These are phyloP conservation scores for Quercus lobata DNA, from an alignment of 331 rosid genomes.

Conservation along the genomic window DNA sequence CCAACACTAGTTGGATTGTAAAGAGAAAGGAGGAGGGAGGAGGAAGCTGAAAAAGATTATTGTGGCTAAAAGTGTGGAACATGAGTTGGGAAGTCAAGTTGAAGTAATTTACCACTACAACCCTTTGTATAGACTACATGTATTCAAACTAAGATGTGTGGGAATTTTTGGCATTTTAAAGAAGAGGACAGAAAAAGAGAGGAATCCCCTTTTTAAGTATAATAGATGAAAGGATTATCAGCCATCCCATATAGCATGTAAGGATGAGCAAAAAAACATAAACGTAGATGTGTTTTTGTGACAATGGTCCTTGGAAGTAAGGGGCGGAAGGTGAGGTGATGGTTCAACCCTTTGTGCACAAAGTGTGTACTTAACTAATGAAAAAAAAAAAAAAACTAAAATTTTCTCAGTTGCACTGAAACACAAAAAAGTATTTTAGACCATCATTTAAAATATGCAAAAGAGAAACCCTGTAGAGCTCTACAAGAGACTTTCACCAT, in stretches of 20 bases:
- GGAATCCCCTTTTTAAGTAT: too few species aligned
- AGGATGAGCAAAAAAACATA: not conserved
- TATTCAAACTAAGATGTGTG: too few species aligned
- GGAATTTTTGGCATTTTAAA: too few species aligned
- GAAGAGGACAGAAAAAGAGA: too few species aligned
- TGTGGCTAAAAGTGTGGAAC: too few species aligned
- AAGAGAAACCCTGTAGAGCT: not conserved
- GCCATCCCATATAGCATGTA: not conserved
- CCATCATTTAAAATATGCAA: not conserved
- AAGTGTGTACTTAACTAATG: not conserved
- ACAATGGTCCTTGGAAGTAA: not conserved
- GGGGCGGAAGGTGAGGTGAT: not conserved
- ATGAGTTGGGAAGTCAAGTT: too few species aligned
- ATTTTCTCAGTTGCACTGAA: not conserved
- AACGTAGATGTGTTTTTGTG: not conserved
- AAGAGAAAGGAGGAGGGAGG: too few species aligned
- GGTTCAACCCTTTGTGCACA: not conserved
- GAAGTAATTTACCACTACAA: too few species aligned
- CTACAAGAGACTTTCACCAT: not conserved
- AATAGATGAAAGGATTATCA: not conserved
- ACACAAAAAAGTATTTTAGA: not conserved
- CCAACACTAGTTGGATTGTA: too few species aligned
- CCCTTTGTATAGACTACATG: too few species aligned
- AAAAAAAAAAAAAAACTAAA: not conserved
- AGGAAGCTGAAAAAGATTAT: too few species aligned